Conservation (phyloP, 1,284 basidiomycete species). For the Dichomitus squalens region DNA sequence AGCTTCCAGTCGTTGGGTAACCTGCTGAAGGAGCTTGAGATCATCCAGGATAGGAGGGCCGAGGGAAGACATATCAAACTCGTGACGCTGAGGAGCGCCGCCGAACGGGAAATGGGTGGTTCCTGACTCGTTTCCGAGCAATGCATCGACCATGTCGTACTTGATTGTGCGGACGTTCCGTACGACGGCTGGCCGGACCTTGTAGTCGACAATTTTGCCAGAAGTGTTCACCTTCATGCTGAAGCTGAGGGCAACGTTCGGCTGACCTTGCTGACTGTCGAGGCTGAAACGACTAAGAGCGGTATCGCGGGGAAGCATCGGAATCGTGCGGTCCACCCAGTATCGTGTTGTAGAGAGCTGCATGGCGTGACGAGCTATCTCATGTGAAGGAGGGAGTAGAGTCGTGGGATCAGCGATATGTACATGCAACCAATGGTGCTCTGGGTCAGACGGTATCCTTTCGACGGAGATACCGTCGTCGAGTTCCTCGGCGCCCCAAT, state of each 20-base stretch:
- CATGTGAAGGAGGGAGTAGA: slow-evolving; percentile 71
- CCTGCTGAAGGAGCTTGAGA: slow-evolving; percentile 18
- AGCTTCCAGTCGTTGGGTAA: slow-evolving; percentile 10
- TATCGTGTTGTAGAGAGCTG: slow-evolving; percentile 58
- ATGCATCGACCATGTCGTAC: slow-evolving; percentile 72
- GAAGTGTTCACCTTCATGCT: slow-evolving; percentile 68
- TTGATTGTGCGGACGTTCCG: slow-evolving; percentile 67
- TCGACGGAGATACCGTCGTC: slow-evolving; percentile 95
- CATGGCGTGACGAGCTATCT: slow-evolving; percentile 58
- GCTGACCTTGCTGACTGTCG: slow-evolving; percentile 44
- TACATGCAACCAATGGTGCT: slow-evolving; percentile 81
- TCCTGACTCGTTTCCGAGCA: slow-evolving; percentile 41
- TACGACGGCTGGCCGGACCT: slow-evolving; percentile 73
- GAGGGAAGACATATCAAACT: neutral
- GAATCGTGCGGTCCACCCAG: slow-evolving; percentile 63
- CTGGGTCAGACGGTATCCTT: slow-evolving; percentile 54
- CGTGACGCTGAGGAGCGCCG: neutral
- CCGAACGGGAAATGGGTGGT: slow-evolving; percentile 49
- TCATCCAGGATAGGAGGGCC: slow-evolving; percentile 16
- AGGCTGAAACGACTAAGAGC: slow-evolving; percentile 58
- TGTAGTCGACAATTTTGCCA: slow-evolving; percentile 74
- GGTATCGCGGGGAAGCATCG: slow-evolving; percentile 68
- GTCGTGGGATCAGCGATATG: slow-evolving; percentile 95
- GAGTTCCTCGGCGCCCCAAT: slow-evolving; percentile 80
- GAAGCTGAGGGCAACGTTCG: slow-evolving; percentile 76